Evolutionary conservation across 371 early-diverging fungal species (phyloP).

Genomic region (Lichtheimia ornata): DNA sequence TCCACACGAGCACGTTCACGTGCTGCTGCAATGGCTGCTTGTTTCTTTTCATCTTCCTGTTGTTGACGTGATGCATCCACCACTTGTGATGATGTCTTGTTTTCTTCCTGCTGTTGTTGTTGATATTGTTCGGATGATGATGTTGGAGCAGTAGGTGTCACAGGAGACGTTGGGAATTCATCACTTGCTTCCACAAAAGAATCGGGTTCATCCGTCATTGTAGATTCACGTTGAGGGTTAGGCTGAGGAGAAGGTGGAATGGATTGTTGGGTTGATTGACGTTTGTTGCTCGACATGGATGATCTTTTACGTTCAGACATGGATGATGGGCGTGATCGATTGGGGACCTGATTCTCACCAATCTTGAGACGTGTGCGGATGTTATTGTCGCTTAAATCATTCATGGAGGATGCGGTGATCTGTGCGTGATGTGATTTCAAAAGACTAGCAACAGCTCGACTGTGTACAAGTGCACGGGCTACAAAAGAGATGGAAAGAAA

Average conservation of each 20-base stretch:
- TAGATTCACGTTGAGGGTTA: not conserved
- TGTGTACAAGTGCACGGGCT: constrained; percentile 75
- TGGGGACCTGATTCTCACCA: constrained; percentile 38
- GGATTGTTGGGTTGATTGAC: constrained; percentile 3
- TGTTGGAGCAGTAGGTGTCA: not conserved
- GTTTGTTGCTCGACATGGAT: constrained; percentile 15
- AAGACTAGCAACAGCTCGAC: constrained; percentile 61
- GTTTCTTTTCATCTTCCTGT: constrained; percentile 4
- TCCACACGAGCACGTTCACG: not conserved
- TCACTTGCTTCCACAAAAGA: constrained; percentile 36
- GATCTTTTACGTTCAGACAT: constrained; percentile 37
- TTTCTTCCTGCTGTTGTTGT: constrained; percentile 10
- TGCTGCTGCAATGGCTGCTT: constrained; percentile 1
- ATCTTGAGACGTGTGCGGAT: constrained; percentile 41
- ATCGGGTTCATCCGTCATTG: constrained; percentile 23
- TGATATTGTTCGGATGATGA: constrained; percentile 5
- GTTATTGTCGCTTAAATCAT: constrained; percentile 41
- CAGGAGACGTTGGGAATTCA: constrained; percentile 20
- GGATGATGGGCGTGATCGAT: constrained; percentile 37
- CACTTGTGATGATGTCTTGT: not conserved
- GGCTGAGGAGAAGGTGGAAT: not conserved
- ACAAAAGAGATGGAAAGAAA: constrained; percentile 5
- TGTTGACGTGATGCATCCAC: not conserved
- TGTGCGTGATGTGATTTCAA: constrained; percentile 58
- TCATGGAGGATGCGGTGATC: constrained; percentile 47